These are phyloP conservation scores for Tylopilus balloui DNA, from an alignment of 768 basidiomycete genomes.

Conservation along the genomic window DNA sequence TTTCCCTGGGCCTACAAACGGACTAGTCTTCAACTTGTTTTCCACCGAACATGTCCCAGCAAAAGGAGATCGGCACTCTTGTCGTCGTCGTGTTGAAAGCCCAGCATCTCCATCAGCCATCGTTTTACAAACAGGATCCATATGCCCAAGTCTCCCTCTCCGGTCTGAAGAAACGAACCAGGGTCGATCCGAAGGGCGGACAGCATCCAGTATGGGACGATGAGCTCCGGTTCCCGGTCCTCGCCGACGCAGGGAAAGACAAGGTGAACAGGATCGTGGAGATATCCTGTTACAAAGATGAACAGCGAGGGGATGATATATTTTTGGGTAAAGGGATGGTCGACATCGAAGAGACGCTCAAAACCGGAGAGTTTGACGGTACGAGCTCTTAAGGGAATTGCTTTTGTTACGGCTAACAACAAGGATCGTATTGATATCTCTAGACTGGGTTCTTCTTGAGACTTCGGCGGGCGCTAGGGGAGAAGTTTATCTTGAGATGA, in stretches of 20 bases:
- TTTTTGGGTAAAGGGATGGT: conserved; percentile 70
- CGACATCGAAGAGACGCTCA: conserved; percentile 74
- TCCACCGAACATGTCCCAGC: conserved; percentile 22
- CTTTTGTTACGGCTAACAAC: conserved; percentile 4
- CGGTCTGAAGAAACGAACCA: conserved; percentile 63
- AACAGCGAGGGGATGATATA: conserved; percentile 64
- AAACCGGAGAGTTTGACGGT: conserved; percentile 92
- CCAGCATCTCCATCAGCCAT: conserved; percentile 77
- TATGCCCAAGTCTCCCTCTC: conserved; percentile 63
- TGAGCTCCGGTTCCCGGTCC: conserved; percentile 74
- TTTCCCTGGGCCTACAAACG: not conserved
- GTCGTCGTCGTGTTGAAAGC: conserved; percentile 85
- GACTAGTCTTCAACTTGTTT: not conserved
- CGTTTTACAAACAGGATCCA: conserved; percentile 89
- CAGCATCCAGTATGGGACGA: conserved; percentile 94
- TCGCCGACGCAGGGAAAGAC: conserved; percentile 52
- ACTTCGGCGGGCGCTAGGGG: conserved; percentile 66
- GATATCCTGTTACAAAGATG: conserved; percentile 78
- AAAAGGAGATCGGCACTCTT: conserved; percentile 69
- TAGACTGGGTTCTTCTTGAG: conserved; percentile 67
- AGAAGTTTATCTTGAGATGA: conserved; percentile 90
- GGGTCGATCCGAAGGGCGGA: conserved; percentile 78
- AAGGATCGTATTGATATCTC: not conserved
- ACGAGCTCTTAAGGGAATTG: conserved; percentile 22
- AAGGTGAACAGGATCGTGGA: conserved; percentile 51